Conservation (phyloP, 306 rosid species). For the Dalbergia cochinchinensis region DNA sequence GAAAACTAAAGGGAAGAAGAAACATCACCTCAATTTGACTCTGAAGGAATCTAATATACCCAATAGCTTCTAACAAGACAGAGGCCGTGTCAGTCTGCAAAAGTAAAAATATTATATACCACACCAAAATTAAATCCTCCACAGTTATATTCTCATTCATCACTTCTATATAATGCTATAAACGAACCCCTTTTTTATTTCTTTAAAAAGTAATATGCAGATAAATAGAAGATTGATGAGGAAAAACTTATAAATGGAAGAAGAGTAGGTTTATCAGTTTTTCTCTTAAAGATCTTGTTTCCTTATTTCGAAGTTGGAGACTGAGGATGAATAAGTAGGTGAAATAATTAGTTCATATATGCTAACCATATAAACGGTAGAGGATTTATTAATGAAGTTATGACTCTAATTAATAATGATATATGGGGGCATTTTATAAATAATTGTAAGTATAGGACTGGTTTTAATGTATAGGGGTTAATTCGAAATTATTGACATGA, state of each 20-base stretch:
- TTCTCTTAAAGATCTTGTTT: neutral
- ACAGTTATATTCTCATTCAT: constrained; percentile 51
- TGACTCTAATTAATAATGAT: no score
- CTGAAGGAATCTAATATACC: constrained; percentile 99
- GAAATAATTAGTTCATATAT: neutral
- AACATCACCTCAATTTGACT: constrained; percentile 95
- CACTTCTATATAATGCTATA: constrained; percentile 46
- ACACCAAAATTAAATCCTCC: constrained; percentile 55
- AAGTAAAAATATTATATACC: constrained; percentile 52
- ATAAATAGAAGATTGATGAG: neutral
- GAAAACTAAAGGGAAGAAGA: constrained; percentile 41
- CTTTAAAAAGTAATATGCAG: neutral
- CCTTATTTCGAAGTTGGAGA: constrained; percentile 14
- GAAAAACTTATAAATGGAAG: neutral
- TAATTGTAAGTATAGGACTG: no score
- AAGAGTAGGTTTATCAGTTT: neutral
- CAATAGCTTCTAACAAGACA: constrained; percentile 99
- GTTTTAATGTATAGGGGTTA: no score
- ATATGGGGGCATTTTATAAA: no score
- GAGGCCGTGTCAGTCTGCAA: constrained; percentile 99
- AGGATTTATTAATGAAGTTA: no score
- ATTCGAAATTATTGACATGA: no score
- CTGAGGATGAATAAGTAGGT: neutral
- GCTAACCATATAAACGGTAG: no score
- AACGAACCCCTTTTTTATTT: constrained; percentile 23